Evolutionary conservation across 352 stramenopile species (phyloP), one percentile per base, ranked within the genome.

Genomic region (Pythium utonaiense): DNA sequence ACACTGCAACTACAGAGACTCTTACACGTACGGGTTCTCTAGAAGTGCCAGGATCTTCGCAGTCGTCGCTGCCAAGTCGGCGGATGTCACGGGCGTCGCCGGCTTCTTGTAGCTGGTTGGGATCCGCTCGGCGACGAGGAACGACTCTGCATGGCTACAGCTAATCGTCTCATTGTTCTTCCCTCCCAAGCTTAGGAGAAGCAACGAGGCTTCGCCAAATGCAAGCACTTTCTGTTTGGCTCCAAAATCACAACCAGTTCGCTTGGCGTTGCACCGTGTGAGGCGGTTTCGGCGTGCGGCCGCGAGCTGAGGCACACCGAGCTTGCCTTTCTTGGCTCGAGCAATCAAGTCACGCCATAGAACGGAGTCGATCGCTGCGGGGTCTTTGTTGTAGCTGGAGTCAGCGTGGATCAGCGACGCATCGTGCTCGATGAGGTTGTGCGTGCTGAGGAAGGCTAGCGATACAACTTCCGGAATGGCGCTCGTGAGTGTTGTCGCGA

Each of bases 361-460:
- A 3, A 48, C 58, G 3, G 54, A 30, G 50, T 75, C 71, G 22
- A 64, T 52, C 24, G 40, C 24, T 31, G 69, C 60, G 2, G 71
- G 67, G 62, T 83, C 68, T 34, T 45, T 24, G 28, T 66, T 74
- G 47, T 66, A 70, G n/a, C n/a, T n/a, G n/a, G 64, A 59, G 49
- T 83, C 75, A 0, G 63, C 57, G 33, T 76, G 75, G 13, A 53
- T 59, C 17, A 74, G 55, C 1, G 70, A 77, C 14, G 60, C 70
- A 31, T 77, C 70, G 48, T 77, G 70, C 53, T 77, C 70, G 21
- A 73, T 66, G 33, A 67, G 25, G 30, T 66, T 64, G 57, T 77
- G 69, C 31, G 67, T 60, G 10, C 75, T 57, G 9, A 89, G 61
- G 48, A 85, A 63, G 0, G 75, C 62, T 13, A 91, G 66, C 59